A percentile compares a stretch with the other conserved stretches of the same genome.
Evolutionary conservation across 768 basidiomycete genomes (phyloP).

Genomic region (Cystofilobasidium bisporidii): DNA sequence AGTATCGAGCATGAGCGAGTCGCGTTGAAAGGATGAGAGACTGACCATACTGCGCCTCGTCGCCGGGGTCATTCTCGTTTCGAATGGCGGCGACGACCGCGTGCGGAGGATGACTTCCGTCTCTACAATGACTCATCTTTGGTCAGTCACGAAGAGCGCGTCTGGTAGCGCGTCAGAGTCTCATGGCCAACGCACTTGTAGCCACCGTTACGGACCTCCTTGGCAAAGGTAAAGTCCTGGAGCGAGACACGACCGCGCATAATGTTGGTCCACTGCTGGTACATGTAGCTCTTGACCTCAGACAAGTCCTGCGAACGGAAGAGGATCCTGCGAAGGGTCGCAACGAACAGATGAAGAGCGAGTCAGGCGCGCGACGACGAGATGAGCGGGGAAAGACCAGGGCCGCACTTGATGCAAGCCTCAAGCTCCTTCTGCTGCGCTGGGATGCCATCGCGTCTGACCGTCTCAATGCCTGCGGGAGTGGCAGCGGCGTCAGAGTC

Average conservation of each 20-base stretch:
- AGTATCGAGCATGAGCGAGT: neutral
- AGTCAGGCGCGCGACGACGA: too few species aligned
- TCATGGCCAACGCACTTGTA: constrained; percentile 60
- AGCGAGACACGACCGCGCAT: constrained; percentile 67
- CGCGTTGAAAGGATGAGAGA: neutral
- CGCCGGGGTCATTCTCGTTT: constrained; percentile 61
- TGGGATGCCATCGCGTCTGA: constrained; percentile 79
- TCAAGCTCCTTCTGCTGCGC: constrained; percentile 92
- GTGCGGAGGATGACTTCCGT: constrained; percentile 77
- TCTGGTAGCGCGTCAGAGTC: neutral
- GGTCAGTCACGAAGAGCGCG: neutral
- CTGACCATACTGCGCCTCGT: constrained; percentile 73
- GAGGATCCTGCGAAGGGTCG: constrained; percentile 56
- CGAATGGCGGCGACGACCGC: constrained; percentile 78
- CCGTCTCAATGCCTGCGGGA: constrained; percentile 70
- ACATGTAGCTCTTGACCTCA: constrained; percentile 78
- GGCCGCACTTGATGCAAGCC: constrained; percentile 65
- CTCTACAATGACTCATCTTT: too few species aligned
- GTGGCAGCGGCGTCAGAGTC: too few species aligned
- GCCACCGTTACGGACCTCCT: constrained; percentile 84
- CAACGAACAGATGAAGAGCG: neutral
- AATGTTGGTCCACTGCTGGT: constrained; percentile 70
- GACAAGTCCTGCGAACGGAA: constrained; percentile 86
- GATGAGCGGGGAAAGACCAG: too few species aligned
- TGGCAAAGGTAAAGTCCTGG: constrained; percentile 92